Conservation (phyloP, 306 rosid genomes). For the Castanea sativa region DNA sequence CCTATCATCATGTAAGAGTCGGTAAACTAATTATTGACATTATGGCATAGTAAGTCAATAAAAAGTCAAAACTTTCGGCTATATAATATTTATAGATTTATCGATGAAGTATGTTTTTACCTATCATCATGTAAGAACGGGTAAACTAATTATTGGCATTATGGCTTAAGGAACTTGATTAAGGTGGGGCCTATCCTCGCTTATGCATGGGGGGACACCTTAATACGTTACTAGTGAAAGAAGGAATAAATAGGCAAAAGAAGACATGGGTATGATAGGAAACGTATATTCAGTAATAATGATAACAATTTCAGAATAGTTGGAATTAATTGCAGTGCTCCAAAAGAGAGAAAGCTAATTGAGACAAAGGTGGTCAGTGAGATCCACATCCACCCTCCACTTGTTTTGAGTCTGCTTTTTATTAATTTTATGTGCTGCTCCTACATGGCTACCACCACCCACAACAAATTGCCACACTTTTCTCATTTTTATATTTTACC, state of each 20-base stretch:
- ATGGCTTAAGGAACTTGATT: conserved; percentile 45
- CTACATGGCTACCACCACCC: conserved; percentile 53
- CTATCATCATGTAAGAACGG: conserved; percentile 20
- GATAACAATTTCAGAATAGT: background rate
- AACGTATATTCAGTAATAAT: no score
- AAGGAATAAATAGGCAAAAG: background rate
- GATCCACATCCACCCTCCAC: conserved; percentile 32
- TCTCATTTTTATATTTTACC: background rate
- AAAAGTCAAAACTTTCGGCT: no score
- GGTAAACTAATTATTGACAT: conserved; percentile 35
- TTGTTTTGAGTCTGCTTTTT: background rate
- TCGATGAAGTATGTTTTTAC: background rate
- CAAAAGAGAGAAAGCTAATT: conserved; percentile 32
- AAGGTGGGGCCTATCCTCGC: conserved; percentile 28
- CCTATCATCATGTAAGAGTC: conserved; percentile 20
- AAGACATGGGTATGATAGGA: no score
- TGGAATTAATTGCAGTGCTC: conserved; percentile 25
- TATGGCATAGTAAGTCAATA: no score
- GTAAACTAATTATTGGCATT: conserved; percentile 37
- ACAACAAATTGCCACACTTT: background rate
- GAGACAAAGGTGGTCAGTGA: conserved; percentile 35
- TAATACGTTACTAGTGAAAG: conserved; percentile 2
- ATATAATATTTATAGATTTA: no score
- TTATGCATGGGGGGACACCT: background rate
- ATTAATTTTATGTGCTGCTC: conserved; percentile 27